Conservation (phyloP, 352 stramenopile genomes). For the Phytopythium cucurbitacearum region DNA sequence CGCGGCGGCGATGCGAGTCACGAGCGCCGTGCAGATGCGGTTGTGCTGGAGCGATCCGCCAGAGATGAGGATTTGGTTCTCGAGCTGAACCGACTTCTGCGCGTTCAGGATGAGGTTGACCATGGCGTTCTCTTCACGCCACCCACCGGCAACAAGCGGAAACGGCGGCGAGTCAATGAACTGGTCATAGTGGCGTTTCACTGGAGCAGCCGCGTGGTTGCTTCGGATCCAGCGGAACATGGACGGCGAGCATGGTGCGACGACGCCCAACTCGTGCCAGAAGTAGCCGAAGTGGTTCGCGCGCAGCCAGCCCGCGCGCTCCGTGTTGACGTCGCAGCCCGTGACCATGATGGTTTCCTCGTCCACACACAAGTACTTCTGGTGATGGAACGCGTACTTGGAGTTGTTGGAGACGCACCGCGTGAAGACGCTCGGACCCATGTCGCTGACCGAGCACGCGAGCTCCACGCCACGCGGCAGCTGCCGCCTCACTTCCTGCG, state of each 20-base stretch:
- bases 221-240: conserved; percentile 58
- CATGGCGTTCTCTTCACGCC: conserved; percentile 78
- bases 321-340: conserved; percentile 69
- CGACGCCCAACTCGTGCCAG: conserved; percentile 73
- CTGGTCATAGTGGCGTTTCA: conserved; percentile 51
- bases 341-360: conserved; percentile 65
- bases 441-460: conserved; percentile 58
- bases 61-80: conserved; percentile 83
- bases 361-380: conserved; percentile 77
- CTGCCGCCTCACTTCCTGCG: conserved; percentile 36
- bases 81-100: conserved; percentile 56
- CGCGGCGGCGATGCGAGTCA: conserved; percentile 42
- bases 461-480: conserved; percentile 48
- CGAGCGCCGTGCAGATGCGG: conserved; percentile 59
- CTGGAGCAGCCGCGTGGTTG: conserved; percentile 40
- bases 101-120: conserved; percentile 77
- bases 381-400: conserved; percentile 79
- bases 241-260: conserved; percentile 33
- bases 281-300: conserved; percentile 65
- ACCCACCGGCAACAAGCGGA: conserved; percentile 64
- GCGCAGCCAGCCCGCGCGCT: conserved; percentile 63
- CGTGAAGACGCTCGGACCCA: conserved; percentile 42
- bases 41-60: conserved; percentile 70
- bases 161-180: conserved; percentile 58
- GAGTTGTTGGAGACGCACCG: conserved; percentile 70